Evolutionary conservation across 2,329 filamentous ascomycete genomes (phyloP).

Genomic region (Huntiella savannae): DNA sequence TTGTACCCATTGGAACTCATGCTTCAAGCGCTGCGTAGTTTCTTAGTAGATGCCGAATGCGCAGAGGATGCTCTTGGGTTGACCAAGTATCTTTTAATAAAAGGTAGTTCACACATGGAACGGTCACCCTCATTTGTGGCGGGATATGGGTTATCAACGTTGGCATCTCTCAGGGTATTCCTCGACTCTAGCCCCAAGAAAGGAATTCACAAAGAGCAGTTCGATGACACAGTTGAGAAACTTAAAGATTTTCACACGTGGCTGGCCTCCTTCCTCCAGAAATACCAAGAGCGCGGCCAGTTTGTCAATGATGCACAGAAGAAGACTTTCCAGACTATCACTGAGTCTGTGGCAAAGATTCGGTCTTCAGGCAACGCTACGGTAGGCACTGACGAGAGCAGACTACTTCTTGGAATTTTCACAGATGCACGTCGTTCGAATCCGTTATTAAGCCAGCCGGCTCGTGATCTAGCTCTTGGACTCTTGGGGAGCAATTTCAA

Average conservation of each 20-base stretch:
- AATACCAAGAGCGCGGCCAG: slow-evolving; percentile 33
- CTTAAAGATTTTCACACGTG: slow-evolving; percentile 60
- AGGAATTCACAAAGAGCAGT: slow-evolving; percentile 72
- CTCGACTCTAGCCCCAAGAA: slow-evolving; percentile 50
- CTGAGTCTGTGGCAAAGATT: slow-evolving; percentile 48
- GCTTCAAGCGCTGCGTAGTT: slow-evolving; percentile 58
- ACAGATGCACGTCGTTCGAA: slow-evolving; percentile 45
- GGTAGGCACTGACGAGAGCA: slow-evolving; percentile 55
- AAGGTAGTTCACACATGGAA: slow-evolving; percentile 44
- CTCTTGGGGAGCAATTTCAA: slow-evolving; percentile 61
- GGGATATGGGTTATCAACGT: slow-evolving; percentile 58
- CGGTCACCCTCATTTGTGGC: slow-evolving; percentile 56
- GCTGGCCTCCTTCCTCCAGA: slow-evolving; percentile 50
- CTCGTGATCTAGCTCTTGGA: slow-evolving; percentile 49
- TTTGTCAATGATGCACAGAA: slow-evolving; percentile 31
- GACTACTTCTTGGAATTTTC: slow-evolving; percentile 60
- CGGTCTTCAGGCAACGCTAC: slow-evolving; percentile 49
- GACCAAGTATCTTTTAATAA: slow-evolving; percentile 60
- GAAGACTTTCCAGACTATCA: slow-evolving; percentile 44
- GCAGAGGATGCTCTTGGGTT: slow-evolving; percentile 80
- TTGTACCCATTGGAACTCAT: slow-evolving; percentile 85
- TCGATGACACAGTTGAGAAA: slow-evolving; percentile 56
- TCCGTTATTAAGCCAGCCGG: slow-evolving; percentile 49
- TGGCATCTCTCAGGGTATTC: slow-evolving; percentile 62
- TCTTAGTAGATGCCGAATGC: slow-evolving; percentile 67